Evolutionary conservation across 345 rosid species (phyloP).

Genomic region (Murraya koenigii): DNA sequence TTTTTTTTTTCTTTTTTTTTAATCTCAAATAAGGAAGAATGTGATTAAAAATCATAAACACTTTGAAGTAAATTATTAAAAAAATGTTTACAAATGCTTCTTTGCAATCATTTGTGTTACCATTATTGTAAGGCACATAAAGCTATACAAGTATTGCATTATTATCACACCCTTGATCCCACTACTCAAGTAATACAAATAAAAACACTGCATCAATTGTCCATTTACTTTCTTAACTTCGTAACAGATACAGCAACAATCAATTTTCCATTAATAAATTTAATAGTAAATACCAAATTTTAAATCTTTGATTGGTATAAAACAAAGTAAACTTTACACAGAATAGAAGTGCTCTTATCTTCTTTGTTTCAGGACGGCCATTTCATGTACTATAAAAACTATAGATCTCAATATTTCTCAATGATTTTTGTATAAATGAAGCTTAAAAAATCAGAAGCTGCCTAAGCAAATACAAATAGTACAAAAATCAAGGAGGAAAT

Average conservation of each 20-base stretch:
- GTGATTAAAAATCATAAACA: not conserved
- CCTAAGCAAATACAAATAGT: constrained; percentile 2
- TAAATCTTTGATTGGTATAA: not conserved
- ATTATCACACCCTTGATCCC: not conserved
- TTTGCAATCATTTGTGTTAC: not conserved
- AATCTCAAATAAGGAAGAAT: not conserved
- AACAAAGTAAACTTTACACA: not conserved
- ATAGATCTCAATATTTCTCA: not conserved
- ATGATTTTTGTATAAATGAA: not conserved
- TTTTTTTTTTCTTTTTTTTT: not conserved
- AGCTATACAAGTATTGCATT: not conserved
- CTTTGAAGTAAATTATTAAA: not conserved
- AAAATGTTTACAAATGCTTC: not conserved
- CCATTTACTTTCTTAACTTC: not conserved
- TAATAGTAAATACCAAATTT: not conserved
- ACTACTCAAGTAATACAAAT: not conserved
- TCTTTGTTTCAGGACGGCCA: not conserved
- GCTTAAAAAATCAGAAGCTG: constrained; percentile 11
- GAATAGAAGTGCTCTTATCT: not conserved
- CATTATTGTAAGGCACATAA: not conserved
- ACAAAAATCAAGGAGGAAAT: constrained; percentile 15
- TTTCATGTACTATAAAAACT: not conserved
- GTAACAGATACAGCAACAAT: not conserved
- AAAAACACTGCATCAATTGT: not conserved
- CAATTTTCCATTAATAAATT: not conserved